These are phyloP conservation scores for Pezicula rhizophila DNA, from an alignment of 2,329 filamentous ascomycete species.

Conservation along the genomic window DNA sequence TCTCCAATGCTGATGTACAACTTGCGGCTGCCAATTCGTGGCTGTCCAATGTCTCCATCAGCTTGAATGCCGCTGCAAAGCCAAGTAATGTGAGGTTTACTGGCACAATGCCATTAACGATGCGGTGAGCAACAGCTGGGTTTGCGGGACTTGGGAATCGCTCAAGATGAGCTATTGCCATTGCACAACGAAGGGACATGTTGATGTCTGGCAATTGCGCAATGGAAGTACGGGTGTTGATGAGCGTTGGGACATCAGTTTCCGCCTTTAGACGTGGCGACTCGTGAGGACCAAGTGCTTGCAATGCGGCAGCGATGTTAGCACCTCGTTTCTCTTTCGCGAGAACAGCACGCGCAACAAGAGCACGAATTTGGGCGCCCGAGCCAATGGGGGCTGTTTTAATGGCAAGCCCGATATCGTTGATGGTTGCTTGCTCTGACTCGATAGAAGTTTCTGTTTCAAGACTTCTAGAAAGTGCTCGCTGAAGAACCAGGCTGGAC, in stretches of 20 bases:
- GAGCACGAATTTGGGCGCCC: slow-evolving; percentile 55
- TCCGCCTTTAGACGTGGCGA: slow-evolving; percentile 23
- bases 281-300: slow-evolving; percentile 41
- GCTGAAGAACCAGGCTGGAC: slow-evolving; percentile 68
- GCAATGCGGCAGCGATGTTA: slow-evolving; percentile 50
- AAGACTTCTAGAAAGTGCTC: slow-evolving; percentile 59
- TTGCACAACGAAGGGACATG: slow-evolving; percentile 53
- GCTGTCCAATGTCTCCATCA: slow-evolving; percentile 47
- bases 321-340: slow-evolving; percentile 46
- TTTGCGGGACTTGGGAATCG: slow-evolving; percentile 35
- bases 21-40: slow-evolving; percentile 42
- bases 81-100: slow-evolving; percentile 43
- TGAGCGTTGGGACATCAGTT: slow-evolving; percentile 30
- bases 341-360: slow-evolving; percentile 53
- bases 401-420: slow-evolving; percentile 62
- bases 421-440: slow-evolving; percentile 33
- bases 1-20: slow-evolving; percentile 46
- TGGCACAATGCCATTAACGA: slow-evolving; percentile 45
- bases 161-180: slow-evolving; percentile 53
- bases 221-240: slow-evolving; percentile 39
- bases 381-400: slow-evolving; percentile 73
- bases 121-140: slow-evolving; percentile 37
- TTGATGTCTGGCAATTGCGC: slow-evolving; percentile 45
- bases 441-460: slow-evolving; percentile 42
- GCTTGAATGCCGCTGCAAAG: slow-evolving; percentile 51